Evolutionary conservation across 78 protist species (phyloP).

Genomic region (Tieghemostelium lacteum): DNA sequence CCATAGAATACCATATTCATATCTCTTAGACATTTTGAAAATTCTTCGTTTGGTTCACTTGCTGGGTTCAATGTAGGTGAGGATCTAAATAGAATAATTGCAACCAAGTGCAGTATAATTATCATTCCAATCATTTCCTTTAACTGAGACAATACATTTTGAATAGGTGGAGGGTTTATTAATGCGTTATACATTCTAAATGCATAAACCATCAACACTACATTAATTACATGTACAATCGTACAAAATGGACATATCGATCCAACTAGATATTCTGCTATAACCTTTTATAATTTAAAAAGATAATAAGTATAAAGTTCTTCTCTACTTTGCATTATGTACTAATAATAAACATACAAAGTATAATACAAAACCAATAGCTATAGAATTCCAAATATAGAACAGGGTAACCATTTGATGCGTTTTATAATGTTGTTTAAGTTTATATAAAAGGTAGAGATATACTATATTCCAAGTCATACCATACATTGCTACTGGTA

Average conservation of each 20-base stretch:
- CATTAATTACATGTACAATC: slow-evolving; percentile 49
- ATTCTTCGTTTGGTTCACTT: background rate
- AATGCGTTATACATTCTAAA: slow-evolving; percentile 30
- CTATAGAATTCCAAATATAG: slow-evolving; percentile 60
- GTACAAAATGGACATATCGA: slow-evolving; percentile 76
- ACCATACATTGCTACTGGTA: slow-evolving; percentile 57
- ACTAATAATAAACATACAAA: slow-evolving; percentile 24
- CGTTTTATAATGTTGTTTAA: slow-evolving; percentile 12
- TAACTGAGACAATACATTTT: background rate
- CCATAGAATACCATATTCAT: slow-evolving; percentile 68
- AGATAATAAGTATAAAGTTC: background rate
- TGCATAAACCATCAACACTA: slow-evolving; percentile 35
- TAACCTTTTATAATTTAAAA: slow-evolving; percentile 6
- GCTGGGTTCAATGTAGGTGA: background rate
- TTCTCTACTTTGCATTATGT: background rate
- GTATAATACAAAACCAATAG: slow-evolving; percentile 70
- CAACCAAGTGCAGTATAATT: slow-evolving; percentile 11
- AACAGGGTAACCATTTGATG: slow-evolving; percentile 20
- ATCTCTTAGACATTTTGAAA: slow-evolving; percentile 33
- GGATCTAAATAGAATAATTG: background rate
- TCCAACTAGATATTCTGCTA: slow-evolving; percentile 67
- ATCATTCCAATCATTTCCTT: slow-evolving; percentile 1
- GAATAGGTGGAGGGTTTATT: slow-evolving; percentile 20
- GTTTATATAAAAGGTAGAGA: slow-evolving; percentile 12
- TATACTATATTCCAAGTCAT: slow-evolving; percentile 52